Base-by-base conservation (phyloP, 176 grass and related monocot genomes). In the Musa beccarii region DNA sequence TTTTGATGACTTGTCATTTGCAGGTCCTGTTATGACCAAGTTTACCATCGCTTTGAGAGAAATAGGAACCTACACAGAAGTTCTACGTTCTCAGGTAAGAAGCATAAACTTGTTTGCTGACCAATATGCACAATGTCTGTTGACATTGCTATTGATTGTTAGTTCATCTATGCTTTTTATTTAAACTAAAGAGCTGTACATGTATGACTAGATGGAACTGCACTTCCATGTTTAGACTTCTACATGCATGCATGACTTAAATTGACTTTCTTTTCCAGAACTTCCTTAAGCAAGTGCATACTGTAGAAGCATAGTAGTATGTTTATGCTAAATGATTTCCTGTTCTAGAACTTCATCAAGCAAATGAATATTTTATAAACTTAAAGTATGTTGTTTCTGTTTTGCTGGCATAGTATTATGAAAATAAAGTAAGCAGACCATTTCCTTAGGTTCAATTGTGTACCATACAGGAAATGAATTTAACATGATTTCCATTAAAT, bases 31-130 rank as follows among this genome's bases (percentile, higher is more conserved):
- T 28, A 99, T 99, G 95, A 94, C 95, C 69, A 99, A 99, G 74
- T 99, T 99, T 87, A 99, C 89, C 66, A 99, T 94, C 87, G 95
- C 95, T 28, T 84, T 99, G 76, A 92, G 95, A 81, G 95, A 99
- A 89, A 94, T 99, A 67, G 91, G 95, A 91, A 94, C 95, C 25
- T 99, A 99, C 69, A 99, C 94, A 56, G 95, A 99, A 89, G 91
- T 99, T 66, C 68, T 99, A 66, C 91, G 95, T 11, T 99, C 95
- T 51, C 95, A 99, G 88, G 95, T 99, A 57, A 13, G 54, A n/a
- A 21, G 53, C 65, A 53, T 19, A 80, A 49, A 51, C 22, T 71
- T 56, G 16, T 53, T 73, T 11, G 15, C 10, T 20, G 34, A 43
- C 34, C 34, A 43, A 14, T 26, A 68, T 11, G 34, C 1, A 2